phyloP scores from a whole-genome alignment of 2,329 filamentous ascomycete species.

The Monosporascus cannonballus region DNA sequence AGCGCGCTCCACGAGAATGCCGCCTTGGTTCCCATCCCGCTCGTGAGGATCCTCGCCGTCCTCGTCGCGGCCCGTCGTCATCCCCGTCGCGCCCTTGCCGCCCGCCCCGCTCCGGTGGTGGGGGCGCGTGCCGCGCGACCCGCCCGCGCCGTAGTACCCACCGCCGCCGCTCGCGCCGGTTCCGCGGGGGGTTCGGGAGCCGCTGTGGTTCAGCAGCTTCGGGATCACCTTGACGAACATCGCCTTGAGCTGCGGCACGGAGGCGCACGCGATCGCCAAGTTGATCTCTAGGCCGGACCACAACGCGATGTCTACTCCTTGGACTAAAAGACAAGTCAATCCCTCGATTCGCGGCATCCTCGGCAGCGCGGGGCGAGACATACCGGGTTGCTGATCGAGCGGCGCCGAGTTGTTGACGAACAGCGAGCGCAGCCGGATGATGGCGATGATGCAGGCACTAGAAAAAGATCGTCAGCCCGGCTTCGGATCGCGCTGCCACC shows the following conservation, averaged over 20 bases:
- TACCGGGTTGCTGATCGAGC: slow-evolving; percentile 6
- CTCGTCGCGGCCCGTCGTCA: not conserved
- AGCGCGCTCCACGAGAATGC: slow-evolving; percentile 11
- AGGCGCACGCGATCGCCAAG: slow-evolving; percentile 28
- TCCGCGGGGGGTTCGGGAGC: slow-evolving; percentile 4
- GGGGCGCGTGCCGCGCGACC: not conserved
- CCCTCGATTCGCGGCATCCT: not conserved
- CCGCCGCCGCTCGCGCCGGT: slow-evolving; percentile 1
- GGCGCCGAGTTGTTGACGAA: slow-evolving; percentile 6
- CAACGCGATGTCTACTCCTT: slow-evolving; percentile 7
- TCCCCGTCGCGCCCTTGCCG: not conserved
- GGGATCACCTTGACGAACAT: slow-evolving; percentile 21
- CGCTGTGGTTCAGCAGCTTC: slow-evolving; percentile 6
- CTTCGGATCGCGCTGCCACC: not conserved
- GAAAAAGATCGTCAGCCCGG: not conserved
- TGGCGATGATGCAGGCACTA: slow-evolving; percentile 18
- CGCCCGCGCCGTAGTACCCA: not conserved
- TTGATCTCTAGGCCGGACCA: slow-evolving; percentile 29
- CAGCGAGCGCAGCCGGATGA: slow-evolving; percentile 17
- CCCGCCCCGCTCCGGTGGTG: not conserved
- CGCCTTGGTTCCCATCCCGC: not conserved
- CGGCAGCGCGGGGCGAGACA: not conserved
- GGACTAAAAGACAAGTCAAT: not conserved
- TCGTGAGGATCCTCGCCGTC: not conserved
- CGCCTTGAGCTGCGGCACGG: slow-evolving; percentile 27